Base-by-base conservation (phyloP, 441 rosid genomes). In the Syzygium syzygioides region DNA sequence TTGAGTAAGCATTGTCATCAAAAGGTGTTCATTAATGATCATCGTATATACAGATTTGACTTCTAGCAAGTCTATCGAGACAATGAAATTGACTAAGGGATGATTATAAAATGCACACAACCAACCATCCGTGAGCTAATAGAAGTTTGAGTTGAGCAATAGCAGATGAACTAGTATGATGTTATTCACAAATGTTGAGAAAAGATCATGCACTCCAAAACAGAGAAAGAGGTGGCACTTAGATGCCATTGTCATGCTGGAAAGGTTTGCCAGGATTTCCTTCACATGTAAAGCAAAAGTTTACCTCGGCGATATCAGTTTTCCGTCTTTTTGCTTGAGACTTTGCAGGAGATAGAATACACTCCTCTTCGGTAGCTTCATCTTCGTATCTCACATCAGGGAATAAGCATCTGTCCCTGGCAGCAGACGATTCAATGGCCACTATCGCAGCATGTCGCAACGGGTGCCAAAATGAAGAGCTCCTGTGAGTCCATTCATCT, bases 401-500 rank as follows among this genome's bases (percentile, higher is more conserved):
- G 91, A 94, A 96, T 32, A 96, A 89, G 86, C 54, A 68, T 89
- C 96, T 93, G 89, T 96, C 98, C 94, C 96, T 94, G 55, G 95
- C 94, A 64, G 98, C 94, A 90, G 98, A 95, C 59, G 96, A 93
- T 94, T 95, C 97, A 88, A 98, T 95, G 48, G 98, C 97, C 91
- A 95, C 95, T 14, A 95, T 90, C 76, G 94, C 93, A 91, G 99
- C 98, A 93, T 98, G 98, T 56, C 92, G 88, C 87, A 98, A 92
- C 25, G 96, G 99, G 88, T 96, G 96, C 93, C 94, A 94, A 79
- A 88, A 87, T 90, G 89, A 89, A 87, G 90, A 89, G 64, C 86
- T 92, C 26, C 55, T 19, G 48, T 90, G 85, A 64, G 79, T 14
- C 66, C 59, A 93, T 28, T 93, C 93, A 56, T 91, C 79, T 90